These are phyloP conservation scores for Huiozyma sinensis DNA, from an alignment of 805 yeast species.

Conservation along the genomic window DNA sequence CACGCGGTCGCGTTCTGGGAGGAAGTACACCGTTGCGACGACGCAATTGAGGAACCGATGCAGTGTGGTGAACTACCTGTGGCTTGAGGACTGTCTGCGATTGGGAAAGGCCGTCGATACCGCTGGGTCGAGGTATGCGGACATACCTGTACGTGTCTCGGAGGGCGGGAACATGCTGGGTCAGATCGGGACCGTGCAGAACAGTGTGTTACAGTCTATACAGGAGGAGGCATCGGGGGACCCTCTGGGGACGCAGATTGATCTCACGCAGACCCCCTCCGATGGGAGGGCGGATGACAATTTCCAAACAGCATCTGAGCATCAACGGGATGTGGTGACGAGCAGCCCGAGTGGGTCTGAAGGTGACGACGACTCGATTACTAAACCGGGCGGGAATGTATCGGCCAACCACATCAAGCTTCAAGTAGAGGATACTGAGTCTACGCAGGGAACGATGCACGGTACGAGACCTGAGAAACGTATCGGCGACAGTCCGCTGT, in stretches of 20 bases:
- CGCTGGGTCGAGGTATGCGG: background rate
- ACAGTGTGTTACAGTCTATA: too few relatives aligned
- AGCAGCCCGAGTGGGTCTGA: too few relatives aligned
- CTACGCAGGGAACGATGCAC: too few relatives aligned
- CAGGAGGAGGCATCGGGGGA: too few relatives aligned
- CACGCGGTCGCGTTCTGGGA: conserved; percentile 56
- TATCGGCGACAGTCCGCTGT: too few relatives aligned
- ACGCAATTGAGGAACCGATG: conserved; percentile 42
- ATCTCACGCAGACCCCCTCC: background rate
- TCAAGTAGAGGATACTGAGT: too few relatives aligned
- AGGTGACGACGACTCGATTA: too few relatives aligned
- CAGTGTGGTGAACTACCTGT: conserved; percentile 60
- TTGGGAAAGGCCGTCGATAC: background rate
- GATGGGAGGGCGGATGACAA: background rate
- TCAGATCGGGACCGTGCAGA: too few relatives aligned
- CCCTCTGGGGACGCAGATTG: conserved; percentile 17
- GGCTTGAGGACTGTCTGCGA: conserved; percentile 51
- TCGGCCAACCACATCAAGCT: too few relatives aligned
- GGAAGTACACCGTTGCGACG: conserved; percentile 62
- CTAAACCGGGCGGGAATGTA: too few relatives aligned
- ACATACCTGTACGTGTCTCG: background rate
- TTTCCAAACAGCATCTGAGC: background rate
- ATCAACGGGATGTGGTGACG: background rate
- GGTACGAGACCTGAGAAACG: too few relatives aligned
- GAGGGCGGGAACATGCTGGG: too few relatives aligned